Evolutionary conservation across 108 stramenopile genomes (phyloP).

Genomic region (Stephanodiscus minutulus): DNA sequence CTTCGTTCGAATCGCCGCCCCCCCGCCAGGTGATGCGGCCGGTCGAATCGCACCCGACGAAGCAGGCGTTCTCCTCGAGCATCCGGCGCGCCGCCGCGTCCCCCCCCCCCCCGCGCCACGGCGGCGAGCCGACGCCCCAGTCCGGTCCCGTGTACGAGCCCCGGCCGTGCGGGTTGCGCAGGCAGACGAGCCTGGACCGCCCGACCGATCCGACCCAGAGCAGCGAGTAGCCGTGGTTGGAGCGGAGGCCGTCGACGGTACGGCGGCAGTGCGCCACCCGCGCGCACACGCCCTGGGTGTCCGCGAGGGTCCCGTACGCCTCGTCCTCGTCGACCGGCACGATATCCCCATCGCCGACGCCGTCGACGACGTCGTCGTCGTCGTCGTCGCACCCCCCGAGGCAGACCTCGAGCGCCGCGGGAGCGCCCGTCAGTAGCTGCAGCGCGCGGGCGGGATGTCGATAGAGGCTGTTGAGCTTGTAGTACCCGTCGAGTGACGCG

Average conservation of each 20-base stretch:
- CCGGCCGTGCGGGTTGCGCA: constrained; percentile 25
- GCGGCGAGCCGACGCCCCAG: constrained; percentile 2
- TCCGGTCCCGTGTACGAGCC: constrained; percentile 15
- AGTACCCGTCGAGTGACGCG: constrained; percentile 19
- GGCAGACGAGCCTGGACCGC: constrained; percentile 1
- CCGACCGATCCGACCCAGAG: constrained; percentile 12
- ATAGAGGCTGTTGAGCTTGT: constrained; percentile 28
- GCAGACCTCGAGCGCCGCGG: constrained; percentile 17
- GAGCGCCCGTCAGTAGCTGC: constrained; percentile 21
- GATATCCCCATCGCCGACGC: neutral
- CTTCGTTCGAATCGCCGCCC: neutral
- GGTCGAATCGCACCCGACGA: neutral
- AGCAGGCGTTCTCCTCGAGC: neutral
- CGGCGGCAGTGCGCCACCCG: constrained; percentile 21
- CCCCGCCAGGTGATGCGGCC: constrained; percentile 1
- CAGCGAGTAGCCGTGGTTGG: constrained; percentile 26
- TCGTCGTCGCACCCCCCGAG: neutral
- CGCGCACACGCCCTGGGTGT: constrained; percentile 8
- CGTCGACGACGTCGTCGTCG: neutral
- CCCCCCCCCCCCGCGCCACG: constrained; percentile 5
- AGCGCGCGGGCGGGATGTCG: constrained; percentile 25
- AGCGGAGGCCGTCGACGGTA: constrained; percentile 8
- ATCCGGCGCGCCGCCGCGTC: neutral
- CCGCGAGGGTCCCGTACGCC: constrained; percentile 1
- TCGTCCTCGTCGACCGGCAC: neutral